Evolutionary conservation across 257 asterid species (phyloP), one percentile per base, ranked within the genome.

Genomic region (Plantago ovata): DNA sequence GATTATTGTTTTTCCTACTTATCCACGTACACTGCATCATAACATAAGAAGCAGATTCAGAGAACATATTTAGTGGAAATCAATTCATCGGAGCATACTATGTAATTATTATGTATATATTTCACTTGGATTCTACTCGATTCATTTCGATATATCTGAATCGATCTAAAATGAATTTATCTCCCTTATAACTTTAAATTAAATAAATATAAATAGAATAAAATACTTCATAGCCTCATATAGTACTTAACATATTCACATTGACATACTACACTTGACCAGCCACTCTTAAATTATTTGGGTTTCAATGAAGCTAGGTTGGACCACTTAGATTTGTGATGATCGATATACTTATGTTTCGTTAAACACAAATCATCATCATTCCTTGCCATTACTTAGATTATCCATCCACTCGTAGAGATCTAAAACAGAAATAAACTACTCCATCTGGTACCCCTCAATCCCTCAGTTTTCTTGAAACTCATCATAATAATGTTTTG

Each of bases 281-380:
- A n/a, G n/a, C n/a, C n/a, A n/a, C n/a, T n/a, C n/a, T n/a, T n/a
- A n/a, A n/a, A n/a, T n/a, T 15, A 46, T 46, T 21, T 28, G 56
- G 28, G 14, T 50, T 50, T n/a, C 38, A 50, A n/a, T n/a, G n/a
- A n/a, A n/a, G n/a, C n/a, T n/a, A 50, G 18, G 16, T 22, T 22
- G 56, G 56, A 50, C 56, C 56, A 50, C 38, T 50, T 19, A 50
- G 28, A 16, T 50, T 50, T 50, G 13, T 15, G 32, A 28, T 28
- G 7, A 28, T 28, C 33, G 19, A 50, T 20, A 23, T 3, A 15
- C 14, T 21, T 16, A 22, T 22, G 56, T 50, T 50, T 22, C 14
- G 18, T 22, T 22, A 19, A 49, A 50, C 36, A 50, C 56, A 50
- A 50, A 13, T 49, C 55, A 49, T 49, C 55, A 49, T 49, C 36